Percentiles rank a stretch among this genome's conserved stretches.
phyloP scores from a whole-genome alignment of 805 yeast genomes.

The Candida ascalaphidarum region DNA sequence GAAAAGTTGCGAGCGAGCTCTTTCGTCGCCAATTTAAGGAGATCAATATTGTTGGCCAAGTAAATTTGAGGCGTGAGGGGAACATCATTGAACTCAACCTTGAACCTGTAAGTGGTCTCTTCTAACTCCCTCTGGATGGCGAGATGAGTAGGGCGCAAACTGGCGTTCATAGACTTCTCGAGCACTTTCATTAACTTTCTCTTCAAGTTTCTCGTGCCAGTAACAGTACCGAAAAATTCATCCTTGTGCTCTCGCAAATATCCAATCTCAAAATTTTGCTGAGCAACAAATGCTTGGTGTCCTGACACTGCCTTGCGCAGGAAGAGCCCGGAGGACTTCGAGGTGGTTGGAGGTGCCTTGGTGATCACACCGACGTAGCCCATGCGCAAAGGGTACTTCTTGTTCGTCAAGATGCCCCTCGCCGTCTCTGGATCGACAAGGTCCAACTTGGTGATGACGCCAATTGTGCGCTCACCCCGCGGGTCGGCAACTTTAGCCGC shows the following conservation, averaged over 20 bases:
- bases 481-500: conserved; percentile 91
- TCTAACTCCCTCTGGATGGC: conserved; percentile 87
- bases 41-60: conserved; percentile 84
- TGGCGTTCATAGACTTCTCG: conserved; percentile 85
- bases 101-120: conserved; percentile 85
- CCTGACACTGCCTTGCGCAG: conserved; percentile 38
- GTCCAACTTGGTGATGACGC: conserved; percentile 92
- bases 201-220: conserved; percentile 70
- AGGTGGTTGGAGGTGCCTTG: conserved; percentile 46
- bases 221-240: conserved; percentile 53
- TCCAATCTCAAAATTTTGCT: conserved; percentile 46
- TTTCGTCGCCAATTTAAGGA: conserved; percentile 76
- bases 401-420: conserved; percentile 57
- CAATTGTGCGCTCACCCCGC: conserved; percentile 89
- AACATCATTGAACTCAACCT: conserved; percentile 94
- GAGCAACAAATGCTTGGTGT: conserved; percentile 57
- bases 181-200: conserved; percentile 77
- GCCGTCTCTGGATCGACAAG: conserved; percentile 76
- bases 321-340: conserved; percentile 30
- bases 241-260: conserved; percentile 60
- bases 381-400: conserved; percentile 84
- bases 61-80: conserved; percentile 91
- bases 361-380: conserved; percentile 99
- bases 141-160: conserved; percentile 78
- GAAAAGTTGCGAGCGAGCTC: conserved; percentile 80